Conservation (phyloP, 306 rosid genomes). For the Inga leiocalycina region DNA sequence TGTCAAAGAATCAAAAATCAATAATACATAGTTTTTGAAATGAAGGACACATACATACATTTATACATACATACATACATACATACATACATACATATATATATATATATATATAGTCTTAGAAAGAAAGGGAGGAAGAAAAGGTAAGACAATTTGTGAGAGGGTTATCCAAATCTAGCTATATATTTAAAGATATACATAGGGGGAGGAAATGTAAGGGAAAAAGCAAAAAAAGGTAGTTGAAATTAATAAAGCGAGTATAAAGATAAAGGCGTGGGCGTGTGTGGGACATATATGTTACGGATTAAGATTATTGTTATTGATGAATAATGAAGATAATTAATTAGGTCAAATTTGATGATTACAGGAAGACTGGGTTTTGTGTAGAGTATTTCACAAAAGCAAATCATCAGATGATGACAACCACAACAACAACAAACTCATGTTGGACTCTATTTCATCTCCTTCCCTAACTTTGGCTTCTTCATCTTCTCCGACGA, state of each 20-base stretch:
- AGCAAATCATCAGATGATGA: slow-evolving; percentile 51
- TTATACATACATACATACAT: no score
- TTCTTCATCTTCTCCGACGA: slow-evolving; percentile 51
- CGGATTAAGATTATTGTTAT: background rate
- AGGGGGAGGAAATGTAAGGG: background rate
- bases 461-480: slow-evolving; percentile 41
- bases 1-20: background rate
- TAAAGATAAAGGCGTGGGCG: slow-evolving; percentile 28
- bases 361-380: slow-evolving; percentile 95
- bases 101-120: background rate
- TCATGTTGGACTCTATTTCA: slow-evolving; percentile 37
- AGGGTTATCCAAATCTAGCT: background rate
- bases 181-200: background rate
- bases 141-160: background rate
- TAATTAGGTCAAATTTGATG: slow-evolving; percentile 37
- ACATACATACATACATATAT: no score
- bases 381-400: slow-evolving; percentile 93
- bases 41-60: background rate
- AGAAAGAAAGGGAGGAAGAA: background rate
- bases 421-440: slow-evolving; percentile 25
- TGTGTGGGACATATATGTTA: background rate
- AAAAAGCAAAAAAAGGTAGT: background rate
- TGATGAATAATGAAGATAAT: background rate
- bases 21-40: background rate
- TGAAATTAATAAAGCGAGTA: background rate